Evolutionary conservation across 148 eudicot genomes (phyloP).

Genomic region (Pouteria glomerata): DNA sequence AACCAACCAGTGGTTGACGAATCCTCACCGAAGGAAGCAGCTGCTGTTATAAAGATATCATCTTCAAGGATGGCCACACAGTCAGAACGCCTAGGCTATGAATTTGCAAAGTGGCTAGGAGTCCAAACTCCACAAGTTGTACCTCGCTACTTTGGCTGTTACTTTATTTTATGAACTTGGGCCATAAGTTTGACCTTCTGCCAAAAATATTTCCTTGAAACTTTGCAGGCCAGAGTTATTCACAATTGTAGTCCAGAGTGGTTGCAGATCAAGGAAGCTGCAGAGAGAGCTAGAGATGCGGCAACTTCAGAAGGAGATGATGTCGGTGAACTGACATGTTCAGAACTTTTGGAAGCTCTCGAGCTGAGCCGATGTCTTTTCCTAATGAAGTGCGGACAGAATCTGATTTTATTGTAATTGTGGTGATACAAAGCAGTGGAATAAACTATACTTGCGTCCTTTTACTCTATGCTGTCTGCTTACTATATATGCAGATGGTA

Average conservation of each 20-base stretch:
- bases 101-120: constrained; percentile 96
- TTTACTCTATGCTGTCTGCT: constrained; percentile 12
- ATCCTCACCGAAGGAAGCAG: constrained; percentile 64
- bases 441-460: constrained; percentile 8
- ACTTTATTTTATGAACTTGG: constrained; percentile 7
- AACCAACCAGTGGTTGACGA: constrained; percentile 51
- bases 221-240: constrained; percentile 86
- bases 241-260: constrained; percentile 84
- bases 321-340: constrained; percentile 83
- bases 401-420: constrained; percentile 7
- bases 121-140: constrained; percentile 90
- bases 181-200: neutral
- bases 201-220: too few relatives aligned
- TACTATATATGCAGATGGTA: neutral
- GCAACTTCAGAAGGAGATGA: constrained; percentile 77
- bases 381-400: constrained; percentile 65
- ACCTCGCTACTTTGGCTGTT: constrained; percentile 18
- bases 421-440: constrained; percentile 11
- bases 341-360: constrained; percentile 99
- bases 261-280: constrained; percentile 87
- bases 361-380: constrained; percentile 93
- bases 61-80: constrained; percentile 99
- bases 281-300: constrained; percentile 75
- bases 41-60: constrained; percentile 91
- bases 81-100: constrained; percentile 97